phyloP scores from a whole-genome alignment of 805 yeast genomes.

The Myxozyma neotropica region DNA sequence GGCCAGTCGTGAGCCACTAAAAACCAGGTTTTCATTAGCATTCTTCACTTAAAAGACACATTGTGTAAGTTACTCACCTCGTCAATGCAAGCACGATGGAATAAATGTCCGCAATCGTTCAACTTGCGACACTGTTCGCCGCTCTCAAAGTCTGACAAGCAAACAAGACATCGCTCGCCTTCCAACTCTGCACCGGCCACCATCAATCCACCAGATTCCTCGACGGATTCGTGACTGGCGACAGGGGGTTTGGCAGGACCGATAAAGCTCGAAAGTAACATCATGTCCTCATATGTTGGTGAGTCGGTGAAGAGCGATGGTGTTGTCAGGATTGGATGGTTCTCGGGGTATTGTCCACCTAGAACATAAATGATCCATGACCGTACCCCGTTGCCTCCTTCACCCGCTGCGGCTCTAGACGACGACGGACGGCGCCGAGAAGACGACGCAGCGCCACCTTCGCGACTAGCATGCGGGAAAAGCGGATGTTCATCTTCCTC shows the following conservation, averaged over 20 bases:
- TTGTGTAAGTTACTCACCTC: slow-evolving; percentile 34
- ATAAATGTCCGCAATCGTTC: slow-evolving; percentile 52
- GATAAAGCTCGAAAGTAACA: slow-evolving; percentile 52
- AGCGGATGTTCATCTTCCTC: slow-evolving; percentile 9
- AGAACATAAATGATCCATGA: slow-evolving; percentile 67
- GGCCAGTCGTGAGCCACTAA: slow-evolving; percentile 48
- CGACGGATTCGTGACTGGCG: slow-evolving; percentile 49
- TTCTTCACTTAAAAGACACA: background rate
- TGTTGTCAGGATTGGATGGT: slow-evolving; percentile 54
- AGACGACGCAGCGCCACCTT: background rate
- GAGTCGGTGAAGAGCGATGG: slow-evolving; percentile 52
- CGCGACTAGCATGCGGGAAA: background rate
- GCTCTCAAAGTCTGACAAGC: slow-evolving; percentile 52
- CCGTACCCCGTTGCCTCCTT: slow-evolving; percentile 35
- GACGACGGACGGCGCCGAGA: background rate
- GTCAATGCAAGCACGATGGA: slow-evolving; percentile 61
- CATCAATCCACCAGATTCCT: slow-evolving; percentile 45
- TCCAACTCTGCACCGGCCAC: slow-evolving; percentile 25
- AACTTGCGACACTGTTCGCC: slow-evolving; percentile 54
- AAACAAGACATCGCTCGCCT: slow-evolving; percentile 55
- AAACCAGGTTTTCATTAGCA: background rate
- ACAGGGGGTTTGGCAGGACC: slow-evolving; percentile 52
- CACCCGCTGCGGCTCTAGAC: background rate
- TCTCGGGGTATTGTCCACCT: slow-evolving; percentile 56
- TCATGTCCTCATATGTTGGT: slow-evolving; percentile 55